phyloP scores from a whole-genome alignment of 805 yeast species.

The Maudiozyma serrabonitensis region DNA sequence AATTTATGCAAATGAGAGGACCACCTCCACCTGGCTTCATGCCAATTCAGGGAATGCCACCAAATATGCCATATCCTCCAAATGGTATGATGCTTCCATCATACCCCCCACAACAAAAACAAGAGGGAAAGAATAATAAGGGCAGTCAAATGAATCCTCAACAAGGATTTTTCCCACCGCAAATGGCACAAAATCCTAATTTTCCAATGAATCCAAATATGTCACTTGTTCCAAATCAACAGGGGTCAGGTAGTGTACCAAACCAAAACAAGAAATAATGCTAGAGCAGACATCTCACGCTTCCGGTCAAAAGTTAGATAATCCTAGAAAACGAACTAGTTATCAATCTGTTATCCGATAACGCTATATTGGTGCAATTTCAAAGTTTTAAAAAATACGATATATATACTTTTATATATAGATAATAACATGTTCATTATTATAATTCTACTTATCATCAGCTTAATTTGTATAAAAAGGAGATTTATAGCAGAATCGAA shows the following conservation, averaged over 20 bases:
- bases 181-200: slow-evolving; percentile 4
- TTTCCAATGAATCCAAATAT: not conserved
- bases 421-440: not conserved
- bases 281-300: too few relatives aligned
- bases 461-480: too few relatives aligned
- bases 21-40: slow-evolving; percentile 25
- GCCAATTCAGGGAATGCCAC: slow-evolving; percentile 21
- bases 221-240: not conserved
- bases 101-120: not conserved
- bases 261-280: not conserved
- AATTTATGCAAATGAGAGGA: slow-evolving; percentile 18
- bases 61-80: slow-evolving; percentile 19
- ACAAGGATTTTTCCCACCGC: slow-evolving; percentile 17
- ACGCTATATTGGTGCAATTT: too few relatives aligned
- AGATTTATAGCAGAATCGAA: too few relatives aligned
- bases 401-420: not conserved
- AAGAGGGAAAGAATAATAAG: not conserved
- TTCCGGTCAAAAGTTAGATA: too few relatives aligned
- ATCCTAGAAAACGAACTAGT: too few relatives aligned
- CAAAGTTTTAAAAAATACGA: too few relatives aligned
- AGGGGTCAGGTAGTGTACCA: not conserved
- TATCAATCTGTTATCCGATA: too few relatives aligned
- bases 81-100: slow-evolving; percentile 3
- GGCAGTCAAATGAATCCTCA: not conserved
- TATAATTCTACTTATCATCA: not conserved